Conservation (phyloP, 2,329 filamentous ascomycete species). For the Metarhizium robertsii region DNA sequence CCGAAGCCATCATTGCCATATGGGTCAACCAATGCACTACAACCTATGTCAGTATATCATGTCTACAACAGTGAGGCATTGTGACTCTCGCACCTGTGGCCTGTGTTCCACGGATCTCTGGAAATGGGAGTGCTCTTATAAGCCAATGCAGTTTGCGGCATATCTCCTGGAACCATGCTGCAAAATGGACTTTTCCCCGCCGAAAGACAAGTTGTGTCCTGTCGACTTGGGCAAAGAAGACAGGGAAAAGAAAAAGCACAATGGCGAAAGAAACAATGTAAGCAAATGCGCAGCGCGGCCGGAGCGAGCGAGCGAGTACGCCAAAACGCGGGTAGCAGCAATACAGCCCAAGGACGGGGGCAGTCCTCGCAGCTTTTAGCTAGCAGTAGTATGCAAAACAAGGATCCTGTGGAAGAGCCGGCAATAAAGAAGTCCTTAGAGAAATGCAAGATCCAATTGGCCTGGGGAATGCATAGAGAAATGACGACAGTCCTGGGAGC, state of each 20-base stretch:
- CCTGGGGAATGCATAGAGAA: slow-evolving; percentile 1
- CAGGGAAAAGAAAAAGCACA: neutral
- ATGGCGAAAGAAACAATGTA: neutral
- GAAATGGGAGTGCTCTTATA: slow-evolving; percentile 37
- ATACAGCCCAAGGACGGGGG: neutral
- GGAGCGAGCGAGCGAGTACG: neutral
- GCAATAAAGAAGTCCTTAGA: neutral
- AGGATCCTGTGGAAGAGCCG: neutral
- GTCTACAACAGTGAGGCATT: slow-evolving; percentile 9
- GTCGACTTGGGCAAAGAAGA: neutral
- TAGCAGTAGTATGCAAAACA: neutral
- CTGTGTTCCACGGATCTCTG: slow-evolving; percentile 39
- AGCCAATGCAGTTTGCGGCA: slow-evolving; percentile 38
- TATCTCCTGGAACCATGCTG: slow-evolving; percentile 29
- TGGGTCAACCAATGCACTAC: slow-evolving; percentile 22
- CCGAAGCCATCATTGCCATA: slow-evolving; percentile 25
- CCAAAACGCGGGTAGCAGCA: neutral
- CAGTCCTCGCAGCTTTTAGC: neutral
- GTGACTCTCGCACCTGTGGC: slow-evolving; percentile 38
- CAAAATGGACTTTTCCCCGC: neutral
- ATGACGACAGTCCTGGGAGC: neutral
- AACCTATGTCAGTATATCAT: slow-evolving; percentile 6
- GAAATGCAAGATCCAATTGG: slow-evolving; percentile 4
- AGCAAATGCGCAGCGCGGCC: neutral
- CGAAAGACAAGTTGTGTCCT: neutral